phyloP scores from a whole-genome alignment of 169 alveolate genomes.

The Cryptosporidium bovis region DNA sequence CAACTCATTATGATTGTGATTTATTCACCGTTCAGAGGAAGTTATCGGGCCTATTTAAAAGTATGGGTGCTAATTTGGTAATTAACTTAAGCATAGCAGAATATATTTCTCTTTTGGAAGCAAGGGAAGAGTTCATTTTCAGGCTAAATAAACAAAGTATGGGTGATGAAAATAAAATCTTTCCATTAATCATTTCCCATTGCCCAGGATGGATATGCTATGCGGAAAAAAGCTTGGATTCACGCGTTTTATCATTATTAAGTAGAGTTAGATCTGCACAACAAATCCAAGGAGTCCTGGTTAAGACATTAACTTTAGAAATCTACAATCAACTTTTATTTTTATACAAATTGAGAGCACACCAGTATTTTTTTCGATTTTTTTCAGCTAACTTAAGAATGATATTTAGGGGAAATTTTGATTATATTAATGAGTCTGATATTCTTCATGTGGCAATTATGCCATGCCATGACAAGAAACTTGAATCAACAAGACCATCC shows the following conservation, averaged over 20 bases:
- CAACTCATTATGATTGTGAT: slow-evolving; percentile 77
- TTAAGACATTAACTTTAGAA: slow-evolving; percentile 77
- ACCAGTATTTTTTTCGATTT: background rate
- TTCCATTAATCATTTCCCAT: slow-evolving; percentile 87
- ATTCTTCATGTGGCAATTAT: slow-evolving; percentile 85
- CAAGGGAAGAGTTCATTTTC: slow-evolving; percentile 75
- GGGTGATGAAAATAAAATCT: background rate
- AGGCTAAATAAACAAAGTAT: slow-evolving; percentile 13
- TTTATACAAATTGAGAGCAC: slow-evolving; percentile 3
- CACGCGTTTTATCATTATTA: slow-evolving; percentile 83
- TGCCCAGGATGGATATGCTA: slow-evolving; percentile 96
- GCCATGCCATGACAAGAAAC: slow-evolving; percentile 94
- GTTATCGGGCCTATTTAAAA: slow-evolving; percentile 75
- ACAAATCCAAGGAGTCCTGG: slow-evolving; percentile 85
- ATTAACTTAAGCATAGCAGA: slow-evolving; percentile 78
- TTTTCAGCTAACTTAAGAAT: background rate
- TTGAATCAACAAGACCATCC: slow-evolving; percentile 88
- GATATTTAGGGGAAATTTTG: background rate
- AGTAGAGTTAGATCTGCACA: slow-evolving; percentile 90
- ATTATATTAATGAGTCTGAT: slow-evolving; percentile 67
- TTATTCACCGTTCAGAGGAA: slow-evolving; percentile 75
- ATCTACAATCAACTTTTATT: slow-evolving; percentile 62
- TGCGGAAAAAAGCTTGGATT: slow-evolving; percentile 91
- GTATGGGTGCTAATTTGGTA: slow-evolving; percentile 79
- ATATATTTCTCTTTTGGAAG: slow-evolving; percentile 70